A percentile compares a stretch with the other conserved stretches of the same genome.
Conservation (phyloP, 139 green algal species). For the Choricystis sp. region DNA sequence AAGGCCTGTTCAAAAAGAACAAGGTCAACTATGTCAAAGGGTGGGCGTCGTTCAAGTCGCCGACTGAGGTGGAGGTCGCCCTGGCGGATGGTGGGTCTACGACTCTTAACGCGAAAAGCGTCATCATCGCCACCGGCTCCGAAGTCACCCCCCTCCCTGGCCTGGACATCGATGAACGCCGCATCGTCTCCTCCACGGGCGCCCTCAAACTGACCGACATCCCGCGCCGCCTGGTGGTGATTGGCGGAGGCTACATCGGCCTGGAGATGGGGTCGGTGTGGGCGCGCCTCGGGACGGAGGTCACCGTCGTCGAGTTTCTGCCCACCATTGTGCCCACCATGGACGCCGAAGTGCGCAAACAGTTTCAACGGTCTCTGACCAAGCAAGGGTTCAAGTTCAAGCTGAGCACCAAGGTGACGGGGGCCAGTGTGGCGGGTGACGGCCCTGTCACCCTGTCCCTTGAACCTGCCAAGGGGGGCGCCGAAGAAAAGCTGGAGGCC, state of each 20-base stretch:
- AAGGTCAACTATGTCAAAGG: constrained; percentile 94
- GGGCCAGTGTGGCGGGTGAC: constrained; percentile 31
- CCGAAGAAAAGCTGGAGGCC: constrained; percentile 45
- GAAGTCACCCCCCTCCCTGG: constrained; percentile 74
- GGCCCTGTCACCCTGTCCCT: constrained; percentile 47
- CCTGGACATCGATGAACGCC: constrained; percentile 85
- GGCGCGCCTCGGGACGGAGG: constrained; percentile 68
- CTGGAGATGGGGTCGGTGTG: constrained; percentile 97
- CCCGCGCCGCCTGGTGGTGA: constrained; percentile 84
- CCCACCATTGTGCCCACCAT: constrained; percentile 81
- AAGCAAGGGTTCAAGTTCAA: constrained; percentile 99
- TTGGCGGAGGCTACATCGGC: constrained; percentile 92
- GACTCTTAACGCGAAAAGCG: constrained; percentile 67
- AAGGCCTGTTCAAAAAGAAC: constrained; percentile 99
- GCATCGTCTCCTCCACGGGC: constrained; percentile 92
- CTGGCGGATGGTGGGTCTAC: constrained; percentile 42
- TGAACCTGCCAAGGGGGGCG: constrained; percentile 41
- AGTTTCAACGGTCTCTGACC: constrained; percentile 75
- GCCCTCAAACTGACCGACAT: constrained; percentile 75
- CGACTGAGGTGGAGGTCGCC: constrained; percentile 70
- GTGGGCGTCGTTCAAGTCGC: constrained; percentile 61
- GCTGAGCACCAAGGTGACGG: constrained; percentile 71
- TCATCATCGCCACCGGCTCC: constrained; percentile 91
- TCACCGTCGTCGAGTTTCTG: constrained; percentile 94
- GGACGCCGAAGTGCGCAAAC: constrained; percentile 68